Conservation (phyloP, 495 filamentous ascomycete genomes). For the Patellaria atrata region DNA sequence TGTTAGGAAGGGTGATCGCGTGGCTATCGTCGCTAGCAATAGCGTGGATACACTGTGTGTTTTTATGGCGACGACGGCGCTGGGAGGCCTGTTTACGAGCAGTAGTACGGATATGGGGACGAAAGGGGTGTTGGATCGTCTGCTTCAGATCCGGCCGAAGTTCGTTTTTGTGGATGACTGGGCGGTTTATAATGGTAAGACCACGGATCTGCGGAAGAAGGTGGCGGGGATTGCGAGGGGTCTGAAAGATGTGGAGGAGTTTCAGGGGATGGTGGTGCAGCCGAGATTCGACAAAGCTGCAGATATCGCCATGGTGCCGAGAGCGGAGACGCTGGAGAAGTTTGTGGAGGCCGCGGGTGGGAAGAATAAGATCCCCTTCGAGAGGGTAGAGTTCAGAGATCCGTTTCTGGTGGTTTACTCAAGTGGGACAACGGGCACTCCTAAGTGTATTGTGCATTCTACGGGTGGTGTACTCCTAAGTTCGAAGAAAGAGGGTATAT, state of each 20-base stretch:
- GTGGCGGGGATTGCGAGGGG: slow-evolving; percentile 51
- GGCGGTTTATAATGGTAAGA: slow-evolving; percentile 65
- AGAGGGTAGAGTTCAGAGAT: slow-evolving; percentile 47
- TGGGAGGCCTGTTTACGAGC: slow-evolving; percentile 58
- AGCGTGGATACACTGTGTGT: slow-evolving; percentile 56
- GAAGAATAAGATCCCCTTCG: slow-evolving; percentile 35
- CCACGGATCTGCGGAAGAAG: slow-evolving; percentile 53
- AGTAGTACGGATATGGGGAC: slow-evolving; percentile 69
- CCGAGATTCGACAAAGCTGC: slow-evolving; percentile 46
- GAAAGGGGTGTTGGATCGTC: slow-evolving; percentile 58
- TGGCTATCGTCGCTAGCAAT: slow-evolving; percentile 57
- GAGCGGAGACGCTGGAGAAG: slow-evolving; percentile 34
- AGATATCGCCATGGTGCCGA: slow-evolving; percentile 43
- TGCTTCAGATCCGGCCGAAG: slow-evolving; percentile 55
- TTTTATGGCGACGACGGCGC: slow-evolving; percentile 45
- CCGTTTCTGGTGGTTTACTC: slow-evolving; percentile 62
- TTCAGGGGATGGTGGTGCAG: slow-evolving; percentile 49
- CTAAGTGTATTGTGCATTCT: slow-evolving; percentile 64
- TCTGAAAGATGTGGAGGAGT: slow-evolving; percentile 42
- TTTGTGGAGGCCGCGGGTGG: slow-evolving; percentile 36
- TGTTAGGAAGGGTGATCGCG: slow-evolving; percentile 51
- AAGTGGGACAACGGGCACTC: slow-evolving; percentile 56
- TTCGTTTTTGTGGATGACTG: slow-evolving; percentile 68
- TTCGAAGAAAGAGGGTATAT: slow-evolving; percentile 41
- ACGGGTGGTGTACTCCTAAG: slow-evolving; percentile 47